Base-by-base conservation (phyloP, 768 basidiomycete genomes). In the Macrolepiota dolichaula region DNA sequence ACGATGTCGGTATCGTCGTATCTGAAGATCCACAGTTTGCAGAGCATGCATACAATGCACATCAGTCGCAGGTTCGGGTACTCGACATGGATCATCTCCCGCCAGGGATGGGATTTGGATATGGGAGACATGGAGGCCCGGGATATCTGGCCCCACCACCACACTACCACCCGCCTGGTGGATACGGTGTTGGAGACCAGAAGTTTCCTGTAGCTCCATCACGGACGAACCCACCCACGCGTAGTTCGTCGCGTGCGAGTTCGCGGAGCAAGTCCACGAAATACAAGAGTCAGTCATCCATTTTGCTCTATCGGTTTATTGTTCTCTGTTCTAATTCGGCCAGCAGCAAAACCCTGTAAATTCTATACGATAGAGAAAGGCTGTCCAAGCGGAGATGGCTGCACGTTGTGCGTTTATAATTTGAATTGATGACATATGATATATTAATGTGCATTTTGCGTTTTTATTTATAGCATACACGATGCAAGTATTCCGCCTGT, bases 261-360 rank as follows among this genome's bases (percentile, higher is more conserved):
- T 64, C 67, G 35, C 73, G 73, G 58, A 71, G 74, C 40, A 77
- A 78, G 59, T 63, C 68, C 11, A 57, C 73, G 35, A 76, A 77
- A 44, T 79, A 76, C 63, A 81, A 79, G 63, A 81, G 80, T 81
- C 56, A 17, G 77, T 70, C 27, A 7, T 22, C 42, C 46, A 38
- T 54, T 59, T 50, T n/a, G n/a, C 57, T 12, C 22, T 15, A 35
- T 25, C 36, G 51, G n/a, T 6, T n/a, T 42, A 24, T 22, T 35
- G 36, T 57, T 49, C 27, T 11, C 42, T 12, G 55, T 35, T 13
- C 37, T 17, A 22, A 13, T 27, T 51, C 59, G 58, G 29, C 55
- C 56, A 32, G 29, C 55, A 87, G 86, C 85, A 1, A 87, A 87
- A 61, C 81, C 80, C 27, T 88, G 86, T 71, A 84, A 81, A 68